Evolutionary conservation across 495 filamentous ascomycete species (phyloP).

Genomic region (Aspergillus carlsbadensis): DNA sequence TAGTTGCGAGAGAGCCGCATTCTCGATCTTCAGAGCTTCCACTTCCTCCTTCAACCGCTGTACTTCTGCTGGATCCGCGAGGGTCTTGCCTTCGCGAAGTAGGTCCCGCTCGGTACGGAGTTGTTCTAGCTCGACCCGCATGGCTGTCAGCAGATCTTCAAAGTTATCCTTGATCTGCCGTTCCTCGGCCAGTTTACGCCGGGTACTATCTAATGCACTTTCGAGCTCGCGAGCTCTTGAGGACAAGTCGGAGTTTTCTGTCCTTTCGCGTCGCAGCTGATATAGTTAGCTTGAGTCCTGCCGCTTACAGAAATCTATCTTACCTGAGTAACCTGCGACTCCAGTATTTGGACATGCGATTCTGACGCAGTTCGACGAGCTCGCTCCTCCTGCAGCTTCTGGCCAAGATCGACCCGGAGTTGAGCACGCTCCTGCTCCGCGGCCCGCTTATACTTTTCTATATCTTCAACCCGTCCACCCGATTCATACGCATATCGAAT

Average conservation of each 20-base stretch:
- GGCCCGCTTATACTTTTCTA: conserved; percentile 77
- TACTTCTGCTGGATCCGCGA: conserved; percentile 70
- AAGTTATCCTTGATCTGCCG: conserved; percentile 88
- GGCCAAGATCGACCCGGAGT: conserved; percentile 76
- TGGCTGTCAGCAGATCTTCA: conserved; percentile 81
- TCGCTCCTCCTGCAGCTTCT: conserved; percentile 83
- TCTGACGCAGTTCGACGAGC: conserved; percentile 71
- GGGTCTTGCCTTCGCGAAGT: conserved; percentile 80
- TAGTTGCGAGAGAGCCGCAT: conserved; percentile 51
- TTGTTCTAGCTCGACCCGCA: conserved; percentile 78
- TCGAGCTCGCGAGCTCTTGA: conserved; percentile 69
- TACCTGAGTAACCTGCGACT: conserved; percentile 67
- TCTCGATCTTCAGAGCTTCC: conserved; percentile 54
- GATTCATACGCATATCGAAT: conserved; percentile 65
- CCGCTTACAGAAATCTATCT: conserved; percentile 7
- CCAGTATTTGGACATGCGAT: conserved; percentile 74
- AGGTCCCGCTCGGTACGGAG: conserved; percentile 88
- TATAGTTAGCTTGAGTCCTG: not conserved
- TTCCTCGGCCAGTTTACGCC: conserved; percentile 81
- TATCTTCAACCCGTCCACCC: conserved; percentile 73
- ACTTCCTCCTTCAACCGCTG: conserved; percentile 69
- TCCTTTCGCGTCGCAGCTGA: conserved; percentile 49
- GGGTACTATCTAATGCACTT: conserved; percentile 71
- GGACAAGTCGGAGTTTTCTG: conserved; percentile 39
- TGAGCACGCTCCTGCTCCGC: conserved; percentile 91